Evolutionary conservation across 1,284 basidiomycete species (phyloP).

Genomic region (Phellinidium pouzarii): DNA sequence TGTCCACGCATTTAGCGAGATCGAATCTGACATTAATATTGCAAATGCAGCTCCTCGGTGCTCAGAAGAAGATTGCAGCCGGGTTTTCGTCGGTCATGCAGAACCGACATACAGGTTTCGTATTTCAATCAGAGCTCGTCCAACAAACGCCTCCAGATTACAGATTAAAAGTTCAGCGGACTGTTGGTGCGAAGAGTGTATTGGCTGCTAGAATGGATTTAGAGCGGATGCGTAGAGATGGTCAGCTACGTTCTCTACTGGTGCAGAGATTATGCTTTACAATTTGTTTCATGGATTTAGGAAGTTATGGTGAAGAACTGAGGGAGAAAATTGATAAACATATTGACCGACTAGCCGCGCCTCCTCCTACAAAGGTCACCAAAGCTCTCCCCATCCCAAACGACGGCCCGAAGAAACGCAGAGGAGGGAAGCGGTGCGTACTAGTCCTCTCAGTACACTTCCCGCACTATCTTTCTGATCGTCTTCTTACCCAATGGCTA

Average conservation of each 20-base stretch:
- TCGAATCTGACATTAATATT: not conserved
- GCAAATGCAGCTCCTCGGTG: constrained; percentile 73
- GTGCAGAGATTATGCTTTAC: not conserved
- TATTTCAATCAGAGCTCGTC: constrained; percentile 89
- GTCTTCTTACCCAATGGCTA: not conserved
- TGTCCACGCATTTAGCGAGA: constrained; percentile 2
- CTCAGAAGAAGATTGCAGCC: constrained; percentile 83
- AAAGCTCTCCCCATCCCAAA: constrained; percentile 96
- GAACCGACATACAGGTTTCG: constrained; percentile 92
- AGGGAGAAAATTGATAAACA: constrained; percentile 86
- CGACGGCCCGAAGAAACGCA: constrained; percentile 91
- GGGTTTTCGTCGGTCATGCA: constrained; percentile 80
- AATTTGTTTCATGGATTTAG: constrained; percentile 31
- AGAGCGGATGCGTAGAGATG: constrained; percentile 70
- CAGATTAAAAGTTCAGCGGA: constrained; percentile 86
- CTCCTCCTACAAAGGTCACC: constrained; percentile 88
- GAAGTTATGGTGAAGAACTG: constrained; percentile 73
- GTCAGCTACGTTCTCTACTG: constrained; percentile 32
- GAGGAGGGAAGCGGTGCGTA: constrained; percentile 85
- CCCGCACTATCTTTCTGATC: not conserved
- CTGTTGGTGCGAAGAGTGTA: constrained; percentile 87
- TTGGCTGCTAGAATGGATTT: constrained; percentile 92
- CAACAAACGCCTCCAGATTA: constrained; percentile 87
- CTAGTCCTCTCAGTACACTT: not conserved
- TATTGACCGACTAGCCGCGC: constrained; percentile 88